Conservation (phyloP, 2,329 filamentous ascomycete genomes). For the Phialophora chinensis region DNA sequence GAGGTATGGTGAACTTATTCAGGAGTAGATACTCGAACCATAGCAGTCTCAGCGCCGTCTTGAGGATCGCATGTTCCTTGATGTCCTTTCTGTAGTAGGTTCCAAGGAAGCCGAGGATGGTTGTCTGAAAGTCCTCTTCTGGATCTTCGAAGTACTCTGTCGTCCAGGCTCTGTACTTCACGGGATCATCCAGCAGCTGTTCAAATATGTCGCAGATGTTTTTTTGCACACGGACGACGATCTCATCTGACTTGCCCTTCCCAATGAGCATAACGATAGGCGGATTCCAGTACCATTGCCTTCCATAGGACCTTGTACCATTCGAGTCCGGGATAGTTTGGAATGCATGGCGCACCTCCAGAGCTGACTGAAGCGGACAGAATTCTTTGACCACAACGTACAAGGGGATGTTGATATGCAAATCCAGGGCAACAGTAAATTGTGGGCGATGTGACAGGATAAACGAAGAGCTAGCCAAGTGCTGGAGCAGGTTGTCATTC, state of each 20-base stretch:
- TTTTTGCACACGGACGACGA: slow-evolving; percentile 13
- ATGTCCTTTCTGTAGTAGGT: slow-evolving; percentile 33
- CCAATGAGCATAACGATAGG: slow-evolving; percentile 33
- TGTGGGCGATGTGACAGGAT: slow-evolving; percentile 4
- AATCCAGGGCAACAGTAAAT: slow-evolving; percentile 27
- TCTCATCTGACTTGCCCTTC: slow-evolving; percentile 9
- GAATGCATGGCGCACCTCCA: slow-evolving; percentile 25
- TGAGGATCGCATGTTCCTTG: slow-evolving; percentile 27
- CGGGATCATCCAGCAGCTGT: slow-evolving; percentile 21
- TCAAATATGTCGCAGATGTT: slow-evolving; percentile 26
- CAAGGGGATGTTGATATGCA: slow-evolving; percentile 22
- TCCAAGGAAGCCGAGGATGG: slow-evolving; percentile 26
- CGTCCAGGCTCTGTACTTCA: slow-evolving; percentile 26
- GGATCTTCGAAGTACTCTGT: slow-evolving; percentile 24
- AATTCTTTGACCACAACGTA: slow-evolving; percentile 30
- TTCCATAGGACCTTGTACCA: slow-evolving; percentile 20
- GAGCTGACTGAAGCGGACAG: slow-evolving; percentile 14
- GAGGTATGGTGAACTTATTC: slow-evolving; percentile 26
- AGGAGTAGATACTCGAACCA: slow-evolving; percentile 35
- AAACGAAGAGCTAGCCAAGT: slow-evolving; percentile 24
- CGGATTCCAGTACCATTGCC: slow-evolving; percentile 28
- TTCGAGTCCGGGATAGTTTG: slow-evolving; percentile 9
- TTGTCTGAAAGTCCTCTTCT: slow-evolving; percentile 29
- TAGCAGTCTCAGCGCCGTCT: slow-evolving; percentile 27
- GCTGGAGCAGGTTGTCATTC: slow-evolving; percentile 10